Conservation (phyloP, 306 rosid species). For the Herpetospermum pedunculosum region DNA sequence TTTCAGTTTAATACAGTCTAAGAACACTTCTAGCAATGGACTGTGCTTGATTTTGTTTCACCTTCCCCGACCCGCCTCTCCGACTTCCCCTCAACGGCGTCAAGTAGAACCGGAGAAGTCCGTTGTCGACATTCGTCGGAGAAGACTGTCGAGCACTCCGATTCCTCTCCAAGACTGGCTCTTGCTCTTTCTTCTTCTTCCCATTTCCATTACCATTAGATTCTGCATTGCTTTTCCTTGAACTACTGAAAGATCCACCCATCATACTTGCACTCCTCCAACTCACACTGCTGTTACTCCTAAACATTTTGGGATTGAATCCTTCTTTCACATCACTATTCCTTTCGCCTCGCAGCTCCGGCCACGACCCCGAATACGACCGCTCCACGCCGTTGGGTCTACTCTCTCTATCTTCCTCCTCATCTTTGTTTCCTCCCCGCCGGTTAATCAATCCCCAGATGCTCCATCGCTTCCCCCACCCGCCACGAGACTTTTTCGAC, state of each 20-base stretch:
- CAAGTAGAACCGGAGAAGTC: slow-evolving; percentile 66
- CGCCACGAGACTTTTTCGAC: slow-evolving; percentile 50
- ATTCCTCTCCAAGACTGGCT: slow-evolving; percentile 73
- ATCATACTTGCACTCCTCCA: slow-evolving; percentile 24
- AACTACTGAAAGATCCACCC: slow-evolving; percentile 32
- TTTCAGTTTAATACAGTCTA: slow-evolving; percentile 49
- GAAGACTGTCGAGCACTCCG: slow-evolving; percentile 84
- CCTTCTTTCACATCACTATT: slow-evolving; percentile 40
- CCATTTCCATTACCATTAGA: slow-evolving; percentile 44
- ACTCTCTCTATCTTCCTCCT: slow-evolving; percentile 56
- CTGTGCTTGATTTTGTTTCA: slow-evolving; percentile 74
- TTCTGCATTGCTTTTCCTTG: slow-evolving; percentile 39
- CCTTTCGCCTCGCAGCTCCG: slow-evolving; percentile 53
- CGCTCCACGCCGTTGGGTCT: slow-evolving; percentile 63
- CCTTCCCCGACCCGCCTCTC: slow-evolving; percentile 45
- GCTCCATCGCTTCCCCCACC: slow-evolving; percentile 87
- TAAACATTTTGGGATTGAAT: slow-evolving; percentile 45
- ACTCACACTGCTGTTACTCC: slow-evolving; percentile 50
- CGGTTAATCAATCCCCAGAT: slow-evolving; percentile 80
- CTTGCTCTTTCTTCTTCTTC: slow-evolving; percentile 49
- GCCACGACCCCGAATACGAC: slow-evolving; percentile 81
- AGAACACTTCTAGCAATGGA: slow-evolving; percentile 90
- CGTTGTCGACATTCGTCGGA: slow-evolving; percentile 56
- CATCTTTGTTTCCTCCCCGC: slow-evolving; percentile 56
- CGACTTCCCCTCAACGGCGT: slow-evolving; percentile 67